Evolutionary conservation across 78 protist genomes (phyloP), one percentile per base, ranked within the genome.

Genomic region (Isochrysis galbana): DNA sequence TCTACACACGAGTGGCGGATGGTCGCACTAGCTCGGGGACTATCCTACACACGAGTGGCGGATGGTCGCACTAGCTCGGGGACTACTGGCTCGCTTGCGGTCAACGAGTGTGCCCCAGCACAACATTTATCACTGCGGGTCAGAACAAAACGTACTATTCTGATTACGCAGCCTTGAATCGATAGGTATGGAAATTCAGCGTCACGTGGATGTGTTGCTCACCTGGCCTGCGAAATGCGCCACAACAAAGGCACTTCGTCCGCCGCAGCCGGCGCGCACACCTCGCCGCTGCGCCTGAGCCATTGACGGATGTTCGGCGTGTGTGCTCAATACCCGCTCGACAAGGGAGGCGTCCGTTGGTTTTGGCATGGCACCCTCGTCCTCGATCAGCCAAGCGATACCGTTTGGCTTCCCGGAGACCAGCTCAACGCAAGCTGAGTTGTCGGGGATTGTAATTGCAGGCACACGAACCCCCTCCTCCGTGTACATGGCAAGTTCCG

Each of bases 381-480:
- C 84, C 46, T 77, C 84, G 39, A 80, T 11, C 29, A 44, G 4
- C 55, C 51, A 44, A 21, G 44, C 0, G 39, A 80, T 0, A 5
- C 84, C 84, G 39, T 22, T 29, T 3, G 84, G 84, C 26, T 5
- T 11, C 7, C 17, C 22, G 34, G 21, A 29, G 55, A 80, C 51
- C 29, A 80, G 54, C 36, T 7, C 61, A 38, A 80, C 61, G 48
- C 51, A 44, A 29, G 51, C 39, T 54, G 54, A 0, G 55, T 80
- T 80, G 88, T 97, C 96, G 83, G 80, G 48, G 61, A 94, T 96
- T 25, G 92, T 96, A 45, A 98, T 96, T 46, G 94, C 77, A 0
- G 97, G 88, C 96, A 95, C 95, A 46, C 86, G 94, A 41, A 97
- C 95, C 77, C 91, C 95, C 92, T 97, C 99, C 26, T 80, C 48